Conservation (phyloP, 345 rosid species). For the Limnanthes douglasii region DNA sequence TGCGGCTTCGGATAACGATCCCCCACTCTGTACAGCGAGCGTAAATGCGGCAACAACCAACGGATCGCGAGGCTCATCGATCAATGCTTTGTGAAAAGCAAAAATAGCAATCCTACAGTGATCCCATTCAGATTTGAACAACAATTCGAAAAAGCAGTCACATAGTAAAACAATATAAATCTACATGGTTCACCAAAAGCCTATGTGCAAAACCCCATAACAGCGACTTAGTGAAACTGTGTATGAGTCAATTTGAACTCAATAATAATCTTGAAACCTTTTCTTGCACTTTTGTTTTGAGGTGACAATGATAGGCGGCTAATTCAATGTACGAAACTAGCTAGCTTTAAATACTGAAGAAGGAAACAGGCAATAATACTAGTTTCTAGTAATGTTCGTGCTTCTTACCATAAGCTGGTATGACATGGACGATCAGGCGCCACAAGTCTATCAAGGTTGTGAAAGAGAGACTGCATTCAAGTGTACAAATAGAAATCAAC, state of each 20-base stretch:
- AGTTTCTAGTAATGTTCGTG: background rate
- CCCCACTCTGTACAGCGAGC: slow-evolving; percentile 15
- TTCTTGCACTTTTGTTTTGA: background rate
- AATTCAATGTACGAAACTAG: no score
- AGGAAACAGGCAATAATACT: background rate
- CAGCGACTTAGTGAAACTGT: no score
- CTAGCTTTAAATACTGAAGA: background rate
- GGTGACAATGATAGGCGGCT: background rate
- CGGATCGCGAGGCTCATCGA: slow-evolving; percentile 43
- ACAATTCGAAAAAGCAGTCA: background rate
- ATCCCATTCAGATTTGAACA: background rate
- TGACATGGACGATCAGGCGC: slow-evolving; percentile 71
- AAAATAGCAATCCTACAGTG: slow-evolving; percentile 45
- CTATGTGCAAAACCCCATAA: no score
- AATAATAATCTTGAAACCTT: no score
- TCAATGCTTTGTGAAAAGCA: slow-evolving; percentile 56
- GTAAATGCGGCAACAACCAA: slow-evolving; percentile 19
- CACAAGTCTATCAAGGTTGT: slow-evolving; percentile 35
- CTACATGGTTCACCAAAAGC: no score
- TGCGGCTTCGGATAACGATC: slow-evolving; percentile 23
- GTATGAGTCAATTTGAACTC: no score
- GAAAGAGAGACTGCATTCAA: slow-evolving; percentile 28
- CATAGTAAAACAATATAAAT: background rate
- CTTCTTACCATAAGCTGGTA: slow-evolving; percentile 44
- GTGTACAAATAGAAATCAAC: no score